Evolutionary conservation across 257 asterid genomes (phyloP).

Genomic region (Ligustrum vulgare): DNA sequence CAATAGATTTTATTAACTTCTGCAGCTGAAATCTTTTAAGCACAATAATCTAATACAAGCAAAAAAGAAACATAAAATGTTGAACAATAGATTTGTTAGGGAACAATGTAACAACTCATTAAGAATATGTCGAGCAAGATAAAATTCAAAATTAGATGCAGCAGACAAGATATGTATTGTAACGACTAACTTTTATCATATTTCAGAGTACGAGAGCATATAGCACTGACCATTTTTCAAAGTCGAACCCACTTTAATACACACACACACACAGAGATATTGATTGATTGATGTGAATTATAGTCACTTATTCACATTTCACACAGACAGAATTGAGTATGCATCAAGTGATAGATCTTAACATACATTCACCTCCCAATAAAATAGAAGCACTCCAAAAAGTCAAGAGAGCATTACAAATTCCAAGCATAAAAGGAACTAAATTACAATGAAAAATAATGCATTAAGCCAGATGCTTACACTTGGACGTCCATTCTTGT

Average conservation of each 20-base stretch:
- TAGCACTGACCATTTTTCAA: not conserved
- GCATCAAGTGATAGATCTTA: too few species aligned
- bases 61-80: not conserved
- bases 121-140: not conserved
- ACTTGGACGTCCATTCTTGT: slow-evolving; percentile 86
- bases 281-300: too few species aligned
- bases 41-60: not conserved
- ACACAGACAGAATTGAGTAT: too few species aligned
- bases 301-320: too few species aligned
- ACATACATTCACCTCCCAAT: too few species aligned
- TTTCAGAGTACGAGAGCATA: not conserved
- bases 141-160: not conserved
- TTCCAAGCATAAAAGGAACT: not conserved
- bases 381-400: slow-evolving; percentile 8
- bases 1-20: not conserved
- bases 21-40: not conserved
- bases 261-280: too few species aligned
- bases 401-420: not conserved
- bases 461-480: slow-evolving; percentile 44
- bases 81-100: not conserved
- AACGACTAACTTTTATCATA: not conserved
- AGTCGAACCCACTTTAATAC: not conserved
- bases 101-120: not conserved
- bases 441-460: not conserved
- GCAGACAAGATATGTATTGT: not conserved